phyloP scores from a whole-genome alignment of 768 basidiomycete genomes.

The Phaeotremella fagi region DNA sequence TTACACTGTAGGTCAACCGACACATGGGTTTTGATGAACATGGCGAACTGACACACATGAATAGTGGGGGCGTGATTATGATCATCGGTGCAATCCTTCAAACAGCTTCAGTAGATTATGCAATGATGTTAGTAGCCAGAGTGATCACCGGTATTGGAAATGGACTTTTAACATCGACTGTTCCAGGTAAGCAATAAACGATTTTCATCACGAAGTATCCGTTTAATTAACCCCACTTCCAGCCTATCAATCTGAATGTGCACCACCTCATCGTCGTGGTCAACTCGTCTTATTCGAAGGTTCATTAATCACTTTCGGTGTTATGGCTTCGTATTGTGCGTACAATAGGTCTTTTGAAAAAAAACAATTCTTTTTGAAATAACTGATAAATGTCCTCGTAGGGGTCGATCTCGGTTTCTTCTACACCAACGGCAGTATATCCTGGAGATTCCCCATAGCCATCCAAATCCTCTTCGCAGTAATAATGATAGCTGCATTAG shows the following conservation, averaged over 20 bases:
- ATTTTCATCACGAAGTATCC: no score
- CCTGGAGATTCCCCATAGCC: slow-evolving; percentile 63
- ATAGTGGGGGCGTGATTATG: slow-evolving; percentile 27
- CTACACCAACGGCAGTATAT: slow-evolving; percentile 55
- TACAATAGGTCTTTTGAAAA: no score
- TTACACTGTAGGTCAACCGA: slow-evolving; percentile 12
- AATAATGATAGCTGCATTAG: slow-evolving; percentile 51
- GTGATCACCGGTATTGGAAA: slow-evolving; percentile 62
- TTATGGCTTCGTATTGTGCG: neutral
- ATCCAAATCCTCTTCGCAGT: slow-evolving; percentile 59
- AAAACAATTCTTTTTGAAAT: no score
- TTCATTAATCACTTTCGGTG: slow-evolving; percentile 41
- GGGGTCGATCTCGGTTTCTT: slow-evolving; percentile 63
- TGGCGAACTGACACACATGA: no score
- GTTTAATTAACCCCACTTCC: no score
- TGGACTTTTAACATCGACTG: slow-evolving; percentile 63
- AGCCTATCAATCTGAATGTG: slow-evolving; percentile 64
- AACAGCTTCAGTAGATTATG: slow-evolving; percentile 55
- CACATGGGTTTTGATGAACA: neutral
- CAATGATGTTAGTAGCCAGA: slow-evolving; percentile 61
- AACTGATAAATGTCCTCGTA: no score
- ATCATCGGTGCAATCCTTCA: slow-evolving; percentile 34
- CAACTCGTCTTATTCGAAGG: slow-evolving; percentile 65
- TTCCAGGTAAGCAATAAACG: no score
- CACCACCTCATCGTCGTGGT: slow-evolving; percentile 58